These are phyloP conservation scores for Cutaneotrichosporon arboriforme DNA, from an alignment of 1,284 basidiomycete genomes.

Conservation along the genomic window DNA sequence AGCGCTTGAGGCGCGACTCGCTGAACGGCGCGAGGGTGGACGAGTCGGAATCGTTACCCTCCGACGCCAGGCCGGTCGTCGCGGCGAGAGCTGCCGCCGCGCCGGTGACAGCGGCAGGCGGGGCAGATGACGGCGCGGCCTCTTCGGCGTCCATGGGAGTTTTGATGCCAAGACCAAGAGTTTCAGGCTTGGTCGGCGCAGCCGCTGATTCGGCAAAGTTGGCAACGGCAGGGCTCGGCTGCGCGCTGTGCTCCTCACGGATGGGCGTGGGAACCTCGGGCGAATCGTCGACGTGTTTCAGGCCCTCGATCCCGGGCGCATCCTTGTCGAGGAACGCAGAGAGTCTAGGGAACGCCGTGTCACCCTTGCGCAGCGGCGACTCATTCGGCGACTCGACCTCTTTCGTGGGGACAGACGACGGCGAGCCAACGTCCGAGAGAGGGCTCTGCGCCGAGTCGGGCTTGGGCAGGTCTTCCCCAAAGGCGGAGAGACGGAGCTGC, in stretches of 20 bases:
- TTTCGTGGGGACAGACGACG: background rate
- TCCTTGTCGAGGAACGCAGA: conserved; percentile 3
- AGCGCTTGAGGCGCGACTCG: conserved; percentile 3
- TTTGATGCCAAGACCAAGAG: no score
- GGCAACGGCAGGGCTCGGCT: background rate
- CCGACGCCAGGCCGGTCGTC: background rate
- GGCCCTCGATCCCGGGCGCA: background rate
- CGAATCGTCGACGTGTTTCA: background rate
- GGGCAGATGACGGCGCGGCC: background rate
- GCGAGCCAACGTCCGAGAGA: background rate
- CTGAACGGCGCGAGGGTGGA: background rate
- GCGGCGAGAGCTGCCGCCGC: background rate
- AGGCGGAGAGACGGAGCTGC: background rate
- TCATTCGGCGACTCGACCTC: conserved; percentile 1
- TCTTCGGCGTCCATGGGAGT: background rate
- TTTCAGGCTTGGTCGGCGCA: no score
- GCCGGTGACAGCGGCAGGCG: background rate
- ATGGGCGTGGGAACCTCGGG: background rate
- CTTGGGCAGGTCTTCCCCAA: conserved; percentile 1
- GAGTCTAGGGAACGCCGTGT: conserved; percentile 7
- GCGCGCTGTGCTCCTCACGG: background rate
- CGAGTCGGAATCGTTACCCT: background rate
- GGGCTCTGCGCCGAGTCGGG: background rate
- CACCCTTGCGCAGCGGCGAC: conserved; percentile 1
- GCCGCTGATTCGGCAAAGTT: background rate